Conservation (phyloP, 2,329 filamentous ascomycete genomes). For the Neonectria punicea region DNA sequence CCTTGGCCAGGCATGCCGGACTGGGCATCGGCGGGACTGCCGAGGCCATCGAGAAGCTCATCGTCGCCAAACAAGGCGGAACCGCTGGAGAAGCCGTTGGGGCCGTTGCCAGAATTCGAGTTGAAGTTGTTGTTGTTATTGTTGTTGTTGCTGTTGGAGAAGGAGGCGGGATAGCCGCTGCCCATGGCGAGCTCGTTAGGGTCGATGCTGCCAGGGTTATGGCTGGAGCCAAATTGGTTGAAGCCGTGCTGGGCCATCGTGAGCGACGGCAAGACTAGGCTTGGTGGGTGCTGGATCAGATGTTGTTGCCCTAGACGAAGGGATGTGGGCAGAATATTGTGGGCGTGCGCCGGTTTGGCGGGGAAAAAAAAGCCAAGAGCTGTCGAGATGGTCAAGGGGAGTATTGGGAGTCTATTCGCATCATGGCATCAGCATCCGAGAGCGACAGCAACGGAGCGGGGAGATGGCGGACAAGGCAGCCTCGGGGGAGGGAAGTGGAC, state of each 20-base stretch:
- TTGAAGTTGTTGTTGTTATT: slow-evolving; percentile 64
- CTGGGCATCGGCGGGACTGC: slow-evolving; percentile 64
- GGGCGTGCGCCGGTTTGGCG: slow-evolving; percentile 37
- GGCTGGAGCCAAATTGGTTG: slow-evolving; percentile 64
- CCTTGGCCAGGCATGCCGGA: slow-evolving; percentile 62
- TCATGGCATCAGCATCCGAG: slow-evolving; percentile 35
- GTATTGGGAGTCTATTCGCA: slow-evolving; percentile 29
- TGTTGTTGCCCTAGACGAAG: slow-evolving; percentile 35
- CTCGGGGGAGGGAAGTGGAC: slow-evolving; percentile 33
- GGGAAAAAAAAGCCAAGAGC: slow-evolving; percentile 27
- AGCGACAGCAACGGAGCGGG: slow-evolving; percentile 28
- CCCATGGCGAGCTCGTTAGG: slow-evolving; percentile 85
- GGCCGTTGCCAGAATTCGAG: slow-evolving; percentile 66
- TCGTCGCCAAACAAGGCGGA: slow-evolving; percentile 87
- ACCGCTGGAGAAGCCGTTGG: slow-evolving; percentile 79
- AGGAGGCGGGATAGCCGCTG: slow-evolving; percentile 69
- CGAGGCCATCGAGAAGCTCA: slow-evolving; percentile 82
- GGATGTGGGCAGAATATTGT: slow-evolving; percentile 40
- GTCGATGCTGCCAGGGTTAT: slow-evolving; percentile 74
- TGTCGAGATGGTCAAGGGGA: slow-evolving; percentile 27
- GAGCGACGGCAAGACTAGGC: slow-evolving; percentile 26
- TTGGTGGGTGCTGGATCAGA: slow-evolving; percentile 28
- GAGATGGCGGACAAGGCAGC: slow-evolving; percentile 25
- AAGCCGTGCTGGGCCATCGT: slow-evolving; percentile 68
- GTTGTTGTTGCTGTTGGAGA: slow-evolving; percentile 58